Conservation (phyloP, 202 grass and related monocot species). For the Schoenoplectus triqueter region DNA sequence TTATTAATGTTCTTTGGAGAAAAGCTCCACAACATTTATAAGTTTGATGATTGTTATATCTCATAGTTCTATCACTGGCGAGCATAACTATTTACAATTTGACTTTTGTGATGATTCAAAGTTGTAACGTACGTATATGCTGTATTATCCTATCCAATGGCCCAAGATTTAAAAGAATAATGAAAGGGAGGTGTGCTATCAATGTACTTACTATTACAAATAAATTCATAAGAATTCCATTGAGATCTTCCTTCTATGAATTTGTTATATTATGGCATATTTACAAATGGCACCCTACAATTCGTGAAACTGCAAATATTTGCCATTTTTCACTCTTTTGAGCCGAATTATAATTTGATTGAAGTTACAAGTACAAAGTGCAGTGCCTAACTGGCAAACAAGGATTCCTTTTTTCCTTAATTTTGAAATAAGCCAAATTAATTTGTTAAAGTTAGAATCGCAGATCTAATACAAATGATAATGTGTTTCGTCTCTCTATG, state of each 20-base stretch:
- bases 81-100: background rate
- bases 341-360: background rate
- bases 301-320: background rate
- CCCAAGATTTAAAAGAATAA: background rate
- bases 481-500: too few species aligned
- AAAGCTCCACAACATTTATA: background rate
- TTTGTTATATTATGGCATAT: background rate
- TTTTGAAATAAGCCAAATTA: background rate
- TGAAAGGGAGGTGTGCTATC: background rate
- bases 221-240: background rate
- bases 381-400: background rate
- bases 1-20: background rate
- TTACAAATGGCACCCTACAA: slow-evolving; percentile 23
- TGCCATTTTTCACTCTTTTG: background rate
- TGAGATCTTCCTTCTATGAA: background rate
- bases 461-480: too few species aligned
- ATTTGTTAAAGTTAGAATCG: background rate
- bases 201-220: background rate
- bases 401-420: background rate
- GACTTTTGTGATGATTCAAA: background rate
- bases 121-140: background rate
- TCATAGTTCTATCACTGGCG: background rate
- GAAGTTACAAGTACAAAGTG: background rate
- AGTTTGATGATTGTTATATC: background rate
- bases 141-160: background rate